A percentile compares a stretch with the other conserved stretches of the same genome.
Evolutionary conservation across 257 asterid genomes (phyloP).

Genomic region (Solanum tacnaense): DNA sequence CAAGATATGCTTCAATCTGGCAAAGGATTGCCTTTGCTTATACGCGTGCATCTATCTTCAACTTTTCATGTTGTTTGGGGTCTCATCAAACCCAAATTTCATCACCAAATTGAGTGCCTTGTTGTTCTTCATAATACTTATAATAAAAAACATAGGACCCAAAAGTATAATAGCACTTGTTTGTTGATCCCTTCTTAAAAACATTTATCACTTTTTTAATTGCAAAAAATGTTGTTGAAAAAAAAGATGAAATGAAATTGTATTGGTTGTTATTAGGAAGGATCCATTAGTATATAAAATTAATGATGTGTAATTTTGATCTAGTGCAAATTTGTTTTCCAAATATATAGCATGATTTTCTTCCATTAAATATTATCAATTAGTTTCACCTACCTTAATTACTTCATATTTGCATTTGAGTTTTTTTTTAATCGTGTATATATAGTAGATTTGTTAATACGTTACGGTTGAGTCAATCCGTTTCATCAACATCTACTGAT

Average conservation of each 20-base stretch:
- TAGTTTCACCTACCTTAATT: not conserved
- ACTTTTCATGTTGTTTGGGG: slow-evolving; percentile 53
- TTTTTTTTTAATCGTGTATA: too few species aligned
- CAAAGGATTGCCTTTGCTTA: slow-evolving; percentile 37
- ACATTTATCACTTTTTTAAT: not conserved
- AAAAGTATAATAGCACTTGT: slow-evolving; percentile 43
- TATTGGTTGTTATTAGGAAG: not conserved
- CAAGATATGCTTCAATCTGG: slow-evolving; percentile 55
- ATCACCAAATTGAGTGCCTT: slow-evolving; percentile 41
- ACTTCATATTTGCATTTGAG: too few species aligned
- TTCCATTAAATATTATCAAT: not conserved
- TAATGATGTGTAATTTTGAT: not conserved
- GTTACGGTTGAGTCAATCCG: too few species aligned
- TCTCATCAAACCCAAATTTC: slow-evolving; percentile 35
- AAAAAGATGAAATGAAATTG: not conserved
- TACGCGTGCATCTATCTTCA: slow-evolving; percentile 35
- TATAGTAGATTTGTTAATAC: too few species aligned
- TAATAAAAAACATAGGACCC: slow-evolving; percentile 46
- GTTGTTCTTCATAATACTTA: slow-evolving; percentile 20
- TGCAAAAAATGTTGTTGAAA: not conserved
- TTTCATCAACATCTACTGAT: too few species aligned
- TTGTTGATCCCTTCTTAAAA: not conserved
- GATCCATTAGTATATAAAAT: not conserved
- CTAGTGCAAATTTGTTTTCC: not conserved
- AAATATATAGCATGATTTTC: not conserved